phyloP scores from a whole-genome alignment of 805 yeast species.

The Suhomyces vadensis region DNA sequence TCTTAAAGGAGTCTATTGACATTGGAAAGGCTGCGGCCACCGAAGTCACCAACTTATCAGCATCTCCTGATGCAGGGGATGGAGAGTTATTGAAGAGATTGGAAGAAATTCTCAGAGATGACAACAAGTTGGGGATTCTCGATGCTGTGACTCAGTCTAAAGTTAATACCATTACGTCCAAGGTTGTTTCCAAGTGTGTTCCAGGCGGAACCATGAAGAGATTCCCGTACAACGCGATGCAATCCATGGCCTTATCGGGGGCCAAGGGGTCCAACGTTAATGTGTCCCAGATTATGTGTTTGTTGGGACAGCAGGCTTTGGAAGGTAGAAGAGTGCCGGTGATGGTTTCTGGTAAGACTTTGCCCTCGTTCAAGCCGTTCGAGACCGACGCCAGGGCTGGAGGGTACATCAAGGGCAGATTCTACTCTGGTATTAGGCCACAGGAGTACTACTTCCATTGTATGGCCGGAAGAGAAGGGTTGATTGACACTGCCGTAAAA shows the following conservation, averaged over 20 bases:
- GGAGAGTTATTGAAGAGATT: conserved; percentile 81
- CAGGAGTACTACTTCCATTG: conserved; percentile 99
- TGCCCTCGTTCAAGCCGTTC: conserved; percentile 94
- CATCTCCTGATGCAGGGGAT: conserved; percentile 48
- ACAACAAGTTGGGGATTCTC: conserved; percentile 83
- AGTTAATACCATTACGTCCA: conserved; percentile 90
- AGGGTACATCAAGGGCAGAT: conserved; percentile 95
- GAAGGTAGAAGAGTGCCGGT: conserved; percentile 99
- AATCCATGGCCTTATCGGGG: conserved; percentile 98
- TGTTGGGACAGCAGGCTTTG: conserved; percentile 96
- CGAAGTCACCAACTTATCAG: conserved; percentile 85
- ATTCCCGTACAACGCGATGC: conserved; percentile 97
- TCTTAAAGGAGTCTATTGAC: conserved; percentile 72
- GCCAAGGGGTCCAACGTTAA: conserved; percentile 99
- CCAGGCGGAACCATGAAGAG: conserved; percentile 95
- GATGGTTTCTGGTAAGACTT: conserved; percentile 96
- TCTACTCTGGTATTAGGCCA: conserved; percentile 96
- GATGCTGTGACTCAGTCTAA: conserved; percentile 95
- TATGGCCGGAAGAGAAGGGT: conserved; percentile 99
- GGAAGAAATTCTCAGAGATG: conserved; percentile 94
- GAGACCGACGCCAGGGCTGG: conserved; percentile 99
- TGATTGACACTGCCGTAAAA: conserved; percentile 98
- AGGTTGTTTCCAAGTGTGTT: conserved; percentile 90
- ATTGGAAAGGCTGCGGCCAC: conserved; percentile 91
- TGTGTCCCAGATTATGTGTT: conserved; percentile 99